Conservation (phyloP, 1,284 basidiomycete species). For the Pulveroboletus sp. region DNA sequence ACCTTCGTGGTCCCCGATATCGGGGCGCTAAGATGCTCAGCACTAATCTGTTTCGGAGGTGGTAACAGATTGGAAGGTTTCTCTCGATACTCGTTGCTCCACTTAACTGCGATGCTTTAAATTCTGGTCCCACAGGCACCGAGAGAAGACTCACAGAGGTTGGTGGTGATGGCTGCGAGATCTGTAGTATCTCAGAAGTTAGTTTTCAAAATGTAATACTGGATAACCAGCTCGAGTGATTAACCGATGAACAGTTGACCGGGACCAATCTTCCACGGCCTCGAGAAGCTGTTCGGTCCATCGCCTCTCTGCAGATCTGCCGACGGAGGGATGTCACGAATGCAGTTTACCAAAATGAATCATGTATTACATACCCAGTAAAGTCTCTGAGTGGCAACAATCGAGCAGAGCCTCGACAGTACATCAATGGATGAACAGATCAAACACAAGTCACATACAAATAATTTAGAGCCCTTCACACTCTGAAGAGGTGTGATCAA, state of each 20-base stretch:
- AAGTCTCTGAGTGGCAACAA: slow-evolving; percentile 34
- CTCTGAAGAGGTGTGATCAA: slow-evolving; percentile 23
- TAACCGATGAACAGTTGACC: slow-evolving; percentile 26
- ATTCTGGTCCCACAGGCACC: not conserved
- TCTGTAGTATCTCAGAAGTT: slow-evolving; percentile 1
- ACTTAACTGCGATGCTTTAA: slow-evolving; percentile 13
- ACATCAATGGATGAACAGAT: not conserved
- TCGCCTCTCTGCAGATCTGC: slow-evolving; percentile 22
- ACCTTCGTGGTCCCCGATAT: slow-evolving; percentile 5
- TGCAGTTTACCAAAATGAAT: not conserved
- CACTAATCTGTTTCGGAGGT: slow-evolving; percentile 7
- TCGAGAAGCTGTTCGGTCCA: slow-evolving; percentile 22
- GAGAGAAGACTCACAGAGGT: slow-evolving; percentile 17
- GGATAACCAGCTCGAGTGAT: not conserved
- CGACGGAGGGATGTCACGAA: not conserved
- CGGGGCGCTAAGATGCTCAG: slow-evolving; percentile 2
- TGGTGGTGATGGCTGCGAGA: not conserved
- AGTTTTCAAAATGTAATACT: not conserved
- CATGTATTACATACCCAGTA: slow-evolving; percentile 24
- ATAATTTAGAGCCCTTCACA: slow-evolving; percentile 22
- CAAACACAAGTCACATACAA: slow-evolving; percentile 14
- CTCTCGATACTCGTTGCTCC: not conserved
- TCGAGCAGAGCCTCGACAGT: slow-evolving; percentile 29
- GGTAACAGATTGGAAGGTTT: not conserved
- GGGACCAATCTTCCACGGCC: slow-evolving; percentile 18